Conservation (phyloP, 164 flowering plant species). For the Cinnamomum chago region DNA sequence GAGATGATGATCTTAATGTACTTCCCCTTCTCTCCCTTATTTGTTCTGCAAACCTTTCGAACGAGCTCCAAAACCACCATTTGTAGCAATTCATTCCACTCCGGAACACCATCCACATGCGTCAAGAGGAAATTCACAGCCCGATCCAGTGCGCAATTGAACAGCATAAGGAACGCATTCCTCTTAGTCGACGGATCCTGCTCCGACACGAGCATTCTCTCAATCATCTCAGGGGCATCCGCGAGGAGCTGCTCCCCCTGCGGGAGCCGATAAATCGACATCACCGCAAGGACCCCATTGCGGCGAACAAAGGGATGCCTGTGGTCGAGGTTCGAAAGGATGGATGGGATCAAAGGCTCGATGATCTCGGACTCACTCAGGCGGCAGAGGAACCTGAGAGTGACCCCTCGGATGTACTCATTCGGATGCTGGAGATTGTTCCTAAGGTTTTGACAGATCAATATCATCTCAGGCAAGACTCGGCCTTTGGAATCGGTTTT, state of each 20-base stretch:
- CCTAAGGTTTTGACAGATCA: conserved; percentile 85
- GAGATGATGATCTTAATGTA: conserved; percentile 87
- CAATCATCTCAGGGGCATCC: conserved; percentile 85
- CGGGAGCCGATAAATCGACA: conserved; percentile 80
- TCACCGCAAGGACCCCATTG: conserved; percentile 83
- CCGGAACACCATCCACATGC: conserved; percentile 54
- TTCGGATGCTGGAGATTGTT: conserved; percentile 90
- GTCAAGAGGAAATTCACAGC: conserved; percentile 55
- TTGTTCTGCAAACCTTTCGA: conserved; percentile 74
- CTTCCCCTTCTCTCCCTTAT: conserved; percentile 77
- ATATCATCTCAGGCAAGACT: conserved; percentile 85
- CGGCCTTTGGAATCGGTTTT: conserved; percentile 71
- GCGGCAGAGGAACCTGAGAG: conserved; percentile 83
- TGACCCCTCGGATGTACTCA: conserved; percentile 89
- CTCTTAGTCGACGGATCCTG: conserved; percentile 79
- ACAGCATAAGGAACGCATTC: conserved; percentile 85
- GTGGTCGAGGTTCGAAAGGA: conserved; percentile 72
- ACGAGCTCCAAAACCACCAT: conserved; percentile 94
- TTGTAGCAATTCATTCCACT: conserved; percentile 89
- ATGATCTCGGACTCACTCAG: conserved; percentile 72
- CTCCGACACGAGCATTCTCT: conserved; percentile 59
- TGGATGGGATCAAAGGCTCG: conserved; percentile 86
- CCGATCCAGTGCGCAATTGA: conserved; percentile 65
- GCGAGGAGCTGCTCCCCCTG: conserved; percentile 81
- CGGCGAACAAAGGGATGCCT: conserved; percentile 73